Evolutionary conservation across 2,329 filamentous ascomycete species (phyloP).

Genomic region (Xylaria polymorpha): DNA sequence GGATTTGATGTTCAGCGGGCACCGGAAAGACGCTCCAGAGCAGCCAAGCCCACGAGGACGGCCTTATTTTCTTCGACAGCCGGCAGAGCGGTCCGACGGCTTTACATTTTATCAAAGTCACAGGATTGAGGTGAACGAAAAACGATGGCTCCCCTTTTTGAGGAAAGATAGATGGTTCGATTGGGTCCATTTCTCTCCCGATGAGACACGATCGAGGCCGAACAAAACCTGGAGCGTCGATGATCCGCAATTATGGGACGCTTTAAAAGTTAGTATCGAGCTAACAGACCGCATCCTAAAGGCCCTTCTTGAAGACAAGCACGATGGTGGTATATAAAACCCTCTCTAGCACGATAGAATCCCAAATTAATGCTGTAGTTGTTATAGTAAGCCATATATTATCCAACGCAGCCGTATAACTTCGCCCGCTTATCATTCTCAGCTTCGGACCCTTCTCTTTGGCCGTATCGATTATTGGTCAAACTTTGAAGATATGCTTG

Average conservation of each 20-base stretch:
- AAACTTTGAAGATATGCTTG: background rate
- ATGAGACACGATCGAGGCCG: background rate
- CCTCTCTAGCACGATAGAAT: background rate
- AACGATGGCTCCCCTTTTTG: background rate
- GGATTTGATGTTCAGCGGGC: too few relatives aligned
- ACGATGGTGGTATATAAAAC: background rate
- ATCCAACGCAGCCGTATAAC: background rate
- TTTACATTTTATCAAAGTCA: background rate
- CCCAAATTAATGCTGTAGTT: background rate
- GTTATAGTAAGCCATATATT: background rate
- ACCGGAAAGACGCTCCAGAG: too few relatives aligned
- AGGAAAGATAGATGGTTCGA: slow-evolving; percentile 5
- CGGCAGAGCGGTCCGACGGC: too few relatives aligned
- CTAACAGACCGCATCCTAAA: background rate
- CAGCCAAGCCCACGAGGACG: too few relatives aligned
- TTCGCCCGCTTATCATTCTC: background rate
- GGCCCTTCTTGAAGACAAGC: background rate
- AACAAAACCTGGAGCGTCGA: background rate
- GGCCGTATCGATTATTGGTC: slow-evolving; percentile 11
- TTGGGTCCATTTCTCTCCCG: background rate
- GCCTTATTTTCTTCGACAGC: too few relatives aligned
- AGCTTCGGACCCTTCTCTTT: slow-evolving; percentile 7
- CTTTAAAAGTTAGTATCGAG: background rate
- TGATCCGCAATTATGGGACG: background rate
- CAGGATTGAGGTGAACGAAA: background rate